These are phyloP conservation scores for Lentinus tigrinus DNA, from an alignment of 768 basidiomycete species.

Conservation along the genomic window DNA sequence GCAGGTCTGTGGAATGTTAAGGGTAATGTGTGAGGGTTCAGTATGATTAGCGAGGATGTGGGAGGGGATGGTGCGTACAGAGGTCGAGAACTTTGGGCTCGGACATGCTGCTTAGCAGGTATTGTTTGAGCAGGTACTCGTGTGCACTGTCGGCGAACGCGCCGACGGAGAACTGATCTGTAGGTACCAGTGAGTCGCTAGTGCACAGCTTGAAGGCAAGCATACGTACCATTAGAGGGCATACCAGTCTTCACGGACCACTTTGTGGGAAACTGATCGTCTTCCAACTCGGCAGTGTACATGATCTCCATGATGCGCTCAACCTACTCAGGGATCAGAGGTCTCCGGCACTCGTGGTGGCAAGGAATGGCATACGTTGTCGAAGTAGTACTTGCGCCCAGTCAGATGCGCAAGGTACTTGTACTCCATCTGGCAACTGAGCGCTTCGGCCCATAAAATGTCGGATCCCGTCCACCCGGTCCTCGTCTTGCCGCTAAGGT, in stretches of 20 bases:
- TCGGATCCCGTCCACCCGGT: conserved; percentile 35
- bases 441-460: conserved; percentile 67
- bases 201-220: background rate
- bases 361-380: conserved; percentile 38
- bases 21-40: background rate
- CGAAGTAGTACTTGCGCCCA: conserved; percentile 61
- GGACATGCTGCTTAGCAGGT: conserved; percentile 62
- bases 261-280: conserved; percentile 22
- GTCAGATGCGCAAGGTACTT: conserved; percentile 83
- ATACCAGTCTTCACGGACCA: conserved; percentile 17
- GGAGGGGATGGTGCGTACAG: conserved; percentile 45
- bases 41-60: background rate
- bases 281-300: conserved; percentile 18
- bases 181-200: background rate
- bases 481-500: conserved; percentile 38
- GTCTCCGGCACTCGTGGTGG: background rate
- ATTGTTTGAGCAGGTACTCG: conserved; percentile 78
- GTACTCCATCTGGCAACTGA: conserved; percentile 83
- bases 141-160: conserved; percentile 72
- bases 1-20: conserved; percentile 47
- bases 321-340: conserved; percentile 34
- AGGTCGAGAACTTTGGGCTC: conserved; percentile 62
- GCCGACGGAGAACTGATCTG: conserved; percentile 52
- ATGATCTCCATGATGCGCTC: conserved; percentile 51
- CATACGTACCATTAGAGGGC: conserved; percentile 19